Base-by-base conservation (phyloP, 2,329 filamentous ascomycete genomes). In the Epichloe aotearoae region DNA sequence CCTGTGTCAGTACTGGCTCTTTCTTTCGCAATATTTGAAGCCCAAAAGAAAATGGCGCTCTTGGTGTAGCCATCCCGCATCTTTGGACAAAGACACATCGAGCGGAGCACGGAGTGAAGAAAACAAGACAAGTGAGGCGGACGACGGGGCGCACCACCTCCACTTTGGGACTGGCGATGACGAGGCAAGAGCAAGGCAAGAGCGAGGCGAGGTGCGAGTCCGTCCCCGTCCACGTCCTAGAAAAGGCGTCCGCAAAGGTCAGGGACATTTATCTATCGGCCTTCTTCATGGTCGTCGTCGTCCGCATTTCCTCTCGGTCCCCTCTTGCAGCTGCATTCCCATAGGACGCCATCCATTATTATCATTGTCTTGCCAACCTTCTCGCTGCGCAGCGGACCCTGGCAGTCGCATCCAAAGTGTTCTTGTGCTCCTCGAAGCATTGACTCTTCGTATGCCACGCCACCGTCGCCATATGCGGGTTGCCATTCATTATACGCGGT, bases 91-190 rank as follows among this genome's bases (percentile, higher is more conserved):
- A 20, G 11, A 4, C 19, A 39, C 3, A n/a, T 10, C 30, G 17
- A 34, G 30, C 15, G 19, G n/a, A 17, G 36, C 46, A 30, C 19
- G 17, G 46, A 30, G 36, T 38, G 36, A 39, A 6, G 20, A 40
- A 8, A 17, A 39, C 36, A 26, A 3, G 14, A 36, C 5, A 39
- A 51, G 45, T 51, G 40, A 51, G 50, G 50, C 50, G 45, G 37
- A 44, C 47, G 33, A 23, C 45, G 26, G 15, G 40, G 40, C 50
- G 45, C 19, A 44, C n/a, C 45, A 34, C 44, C 38, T 47, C 50
- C 50, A 44, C 46, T 40, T 41, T 41, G 12, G 46, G 23, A 41
- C 39, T 41, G 41, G 20, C 12, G 20, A 30, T 30, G 14, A 44
- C 26, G 26, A 20, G 26, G 14, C 42, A 39, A 19, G 19, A 19